A percentile compares a stretch with the other conserved stretches of the same genome.
Conservation (phyloP, 768 basidiomycete genomes). For the Serendipita sp. region DNA sequence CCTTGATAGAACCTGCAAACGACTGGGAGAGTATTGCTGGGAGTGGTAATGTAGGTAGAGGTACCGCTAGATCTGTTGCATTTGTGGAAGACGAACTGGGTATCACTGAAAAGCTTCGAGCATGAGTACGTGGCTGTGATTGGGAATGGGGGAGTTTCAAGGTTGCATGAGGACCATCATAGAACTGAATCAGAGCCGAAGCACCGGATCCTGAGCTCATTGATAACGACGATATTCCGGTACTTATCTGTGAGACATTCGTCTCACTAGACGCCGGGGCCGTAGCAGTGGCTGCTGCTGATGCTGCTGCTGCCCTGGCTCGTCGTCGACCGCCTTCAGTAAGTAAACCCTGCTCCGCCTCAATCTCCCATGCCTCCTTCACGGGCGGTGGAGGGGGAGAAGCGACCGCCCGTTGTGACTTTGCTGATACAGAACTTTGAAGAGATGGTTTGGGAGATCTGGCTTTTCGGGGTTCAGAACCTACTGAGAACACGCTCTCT, state of each 20-base stretch:
- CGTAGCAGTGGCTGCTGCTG: conserved; percentile 14
- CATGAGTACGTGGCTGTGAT: conserved; percentile 15
- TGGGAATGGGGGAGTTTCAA: conserved; percentile 12
- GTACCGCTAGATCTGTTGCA: conserved; percentile 30
- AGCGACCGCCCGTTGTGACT: neutral
- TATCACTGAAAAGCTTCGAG: conserved; percentile 7
- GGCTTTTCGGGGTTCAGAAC: conserved; percentile 12
- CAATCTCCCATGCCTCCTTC: conserved; percentile 68
- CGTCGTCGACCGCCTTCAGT: conserved; percentile 60
- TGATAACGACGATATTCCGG: conserved; percentile 29
- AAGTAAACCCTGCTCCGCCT: conserved; percentile 55
- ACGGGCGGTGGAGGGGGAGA: conserved; percentile 15
- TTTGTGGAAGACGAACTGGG: conserved; percentile 10
- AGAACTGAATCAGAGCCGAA: conserved; percentile 2
- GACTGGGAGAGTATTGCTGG: conserved; percentile 39
- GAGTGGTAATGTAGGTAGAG: conserved; percentile 54
- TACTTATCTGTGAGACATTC: neutral
- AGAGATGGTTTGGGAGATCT: conserved; percentile 6
- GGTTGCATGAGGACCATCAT: conserved; percentile 6
- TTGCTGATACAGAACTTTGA: conserved; percentile 8
- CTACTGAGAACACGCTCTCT: conserved; percentile 16
- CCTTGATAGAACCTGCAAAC: conserved; percentile 40
- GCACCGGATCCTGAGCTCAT: neutral
- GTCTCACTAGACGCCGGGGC: conserved; percentile 37
- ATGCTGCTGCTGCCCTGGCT: conserved; percentile 39